Base-by-base conservation (phyloP, 2,329 filamentous ascomycete genomes). In the Trichothecium sympodiale region DNA sequence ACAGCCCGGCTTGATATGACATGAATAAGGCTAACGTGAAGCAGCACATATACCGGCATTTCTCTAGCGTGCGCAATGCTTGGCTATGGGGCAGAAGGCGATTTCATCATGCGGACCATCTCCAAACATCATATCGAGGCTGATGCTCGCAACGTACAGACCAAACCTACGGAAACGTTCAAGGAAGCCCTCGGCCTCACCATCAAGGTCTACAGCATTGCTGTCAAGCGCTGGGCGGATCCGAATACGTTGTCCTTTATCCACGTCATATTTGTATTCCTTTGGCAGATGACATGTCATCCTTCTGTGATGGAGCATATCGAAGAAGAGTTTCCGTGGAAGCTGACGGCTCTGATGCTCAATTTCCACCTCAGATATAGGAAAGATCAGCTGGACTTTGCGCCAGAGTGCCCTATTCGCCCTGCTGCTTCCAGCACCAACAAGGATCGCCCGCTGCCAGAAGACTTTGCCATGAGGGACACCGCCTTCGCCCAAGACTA, bases 401-500 rank as follows among this genome's bases (percentile, higher is more conserved):
- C 63, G 0, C 63, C 62, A 2, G 20, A 25, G 20, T 25, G 20
- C 20, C 10, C 20, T 10, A 25, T 25, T 25, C 20, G 20, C 20
- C 20, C 20, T 25, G 20, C 20, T 25, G 20, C 20, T 25, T 25
- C 20, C 6, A 25, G 20, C 20, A 25, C 6, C 20, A 25, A 25
- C 20, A 25, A 25, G 20, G 20, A 25, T 25, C 60, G 67, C 1
- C 79, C 80, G 0, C 51, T 86, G 0, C 77, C 79, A 0, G 82
- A 86, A 33, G 82, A 87, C 41, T 83, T 74, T 43, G 65, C 71
- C 0, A 66, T 84, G 37, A 65, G 77, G 1, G 81, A 81, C 0
- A 57, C 83, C 2, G 51, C 76, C 2, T 83, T 75, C 61, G 61
- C 67, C 0, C 64, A 74, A 3, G 60, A 62, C 9, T 79, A 79